These are phyloP conservation scores for Metschnikowia bowlesiae DNA, from an alignment of 805 yeast genomes.

Conservation along the genomic window DNA sequence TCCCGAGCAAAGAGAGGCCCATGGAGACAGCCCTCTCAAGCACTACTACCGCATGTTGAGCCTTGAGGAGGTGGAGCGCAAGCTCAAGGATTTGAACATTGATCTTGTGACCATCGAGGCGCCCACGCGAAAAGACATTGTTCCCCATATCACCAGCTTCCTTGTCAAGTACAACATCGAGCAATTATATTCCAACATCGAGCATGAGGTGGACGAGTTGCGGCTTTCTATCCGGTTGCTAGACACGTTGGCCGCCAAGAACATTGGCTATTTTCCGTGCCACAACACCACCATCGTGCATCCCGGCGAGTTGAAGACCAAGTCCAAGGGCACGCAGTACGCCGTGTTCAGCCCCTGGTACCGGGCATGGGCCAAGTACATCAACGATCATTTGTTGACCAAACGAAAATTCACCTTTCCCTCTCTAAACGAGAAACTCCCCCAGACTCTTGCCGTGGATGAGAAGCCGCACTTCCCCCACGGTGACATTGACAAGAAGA, in stretches of 20 bases:
- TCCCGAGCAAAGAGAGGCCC: slow-evolving; percentile 38
- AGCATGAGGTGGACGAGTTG: slow-evolving; percentile 45
- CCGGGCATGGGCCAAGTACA: slow-evolving; percentile 31
- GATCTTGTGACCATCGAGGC: slow-evolving; percentile 38
- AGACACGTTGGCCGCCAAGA: slow-evolving; percentile 10
- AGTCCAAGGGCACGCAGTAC: slow-evolving; percentile 34
- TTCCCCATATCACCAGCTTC: slow-evolving; percentile 20
- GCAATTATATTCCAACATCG: slow-evolving; percentile 33
- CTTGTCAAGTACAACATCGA: slow-evolving; percentile 20
- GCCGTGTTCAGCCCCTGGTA: slow-evolving; percentile 45
- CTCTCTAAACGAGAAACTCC: slow-evolving; percentile 12
- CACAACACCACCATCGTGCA: slow-evolving; percentile 42
- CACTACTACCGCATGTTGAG: slow-evolving; percentile 34
- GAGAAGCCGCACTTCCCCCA: slow-evolving; percentile 13
- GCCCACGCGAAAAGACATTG: slow-evolving; percentile 28
- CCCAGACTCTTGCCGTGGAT: slow-evolving; percentile 5
- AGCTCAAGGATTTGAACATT: slow-evolving; percentile 30
- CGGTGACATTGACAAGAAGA: slow-evolving; percentile 16
- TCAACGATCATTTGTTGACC: slow-evolving; percentile 18
- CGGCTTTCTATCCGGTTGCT: slow-evolving; percentile 23
- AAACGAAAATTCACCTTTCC: slow-evolving; percentile 12
- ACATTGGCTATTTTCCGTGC: slow-evolving; percentile 21
- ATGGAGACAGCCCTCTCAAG: slow-evolving; percentile 41
- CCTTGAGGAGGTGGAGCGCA: slow-evolving; percentile 25
- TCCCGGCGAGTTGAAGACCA: slow-evolving; percentile 34